Conservation (phyloP, 768 basidiomycete genomes). For the Artomyces pyxidatus region DNA sequence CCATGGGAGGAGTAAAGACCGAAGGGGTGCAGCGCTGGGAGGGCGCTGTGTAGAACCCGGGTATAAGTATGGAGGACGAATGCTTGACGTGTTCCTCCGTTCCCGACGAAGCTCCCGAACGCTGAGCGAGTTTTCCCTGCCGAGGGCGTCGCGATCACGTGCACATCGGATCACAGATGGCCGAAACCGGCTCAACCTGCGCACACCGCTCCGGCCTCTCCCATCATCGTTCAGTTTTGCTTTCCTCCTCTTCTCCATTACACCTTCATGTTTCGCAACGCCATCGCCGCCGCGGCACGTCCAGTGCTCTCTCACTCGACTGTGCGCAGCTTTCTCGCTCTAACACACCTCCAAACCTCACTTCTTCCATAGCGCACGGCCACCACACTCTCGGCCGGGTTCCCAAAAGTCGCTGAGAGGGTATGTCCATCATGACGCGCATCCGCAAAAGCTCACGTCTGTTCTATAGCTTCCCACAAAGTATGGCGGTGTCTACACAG, state of each 20-base stretch:
- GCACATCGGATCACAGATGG: neutral
- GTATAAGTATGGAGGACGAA: neutral
- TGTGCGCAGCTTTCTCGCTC: conserved; percentile 19
- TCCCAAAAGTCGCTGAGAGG: conserved; percentile 65
- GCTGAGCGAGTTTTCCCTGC: no score
- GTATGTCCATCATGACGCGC: conserved; percentile 33
- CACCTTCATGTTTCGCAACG: conserved; percentile 57
- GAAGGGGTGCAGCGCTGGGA: neutral
- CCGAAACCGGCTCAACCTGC: neutral
- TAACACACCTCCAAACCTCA: conserved; percentile 9
- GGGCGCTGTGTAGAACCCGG: neutral
- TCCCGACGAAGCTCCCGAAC: no score
- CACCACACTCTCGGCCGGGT: conserved; percentile 71
- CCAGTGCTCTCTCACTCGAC: conserved; percentile 38
- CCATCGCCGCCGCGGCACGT: conserved; percentile 47
- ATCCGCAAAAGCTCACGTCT: conserved; percentile 9
- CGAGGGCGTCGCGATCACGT: neutral
- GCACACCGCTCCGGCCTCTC: neutral
- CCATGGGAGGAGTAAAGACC: neutral
- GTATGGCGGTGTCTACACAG: conserved; percentile 90
- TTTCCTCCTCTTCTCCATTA: conserved; percentile 26
- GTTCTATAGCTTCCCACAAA: conserved; percentile 66
- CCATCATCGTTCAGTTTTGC: conserved; percentile 8
- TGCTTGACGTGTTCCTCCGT: neutral
- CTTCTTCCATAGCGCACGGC: conserved; percentile 46